Evolutionary conservation across 2,329 filamentous ascomycete species (phyloP), one percentile per base, ranked within the genome.

Genomic region (Delphinella strobiligena): DNA sequence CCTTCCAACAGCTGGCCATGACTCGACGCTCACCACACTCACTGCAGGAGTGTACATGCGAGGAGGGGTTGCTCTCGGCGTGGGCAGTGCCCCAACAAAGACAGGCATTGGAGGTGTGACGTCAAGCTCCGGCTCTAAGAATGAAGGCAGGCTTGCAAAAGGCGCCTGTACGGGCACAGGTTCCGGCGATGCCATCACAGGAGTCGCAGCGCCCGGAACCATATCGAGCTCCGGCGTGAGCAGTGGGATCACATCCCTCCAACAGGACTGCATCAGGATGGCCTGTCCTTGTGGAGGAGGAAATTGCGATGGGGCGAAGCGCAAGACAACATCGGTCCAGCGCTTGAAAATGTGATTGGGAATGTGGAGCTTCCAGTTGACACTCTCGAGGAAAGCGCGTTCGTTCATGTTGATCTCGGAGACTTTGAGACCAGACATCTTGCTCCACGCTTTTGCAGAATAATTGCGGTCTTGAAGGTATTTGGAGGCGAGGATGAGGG

Each of bases 401-500:
- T 98, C 91, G 60, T 96, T 96, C 55, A 87, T 82, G 63, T 96
- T 96, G 62, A 98, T 96, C 64, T 98, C 91, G 41, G 75, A 69
- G 3, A 87, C 88, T 58, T 84, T 86, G 42, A 98, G 70, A n/a
- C 91, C 91, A 14, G 91, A 96, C 51, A 98, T 98, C 69, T 94
- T 96, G 62, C 89, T 96, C 91, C 91, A 98, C 31, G 91, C 91
- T 41, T 89, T 80, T 36, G 91, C 87, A 11, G 91, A 96, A 63
- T 93, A 98, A 64, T 96, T 98, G 51, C 89, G 81, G 59, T 98
- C 91, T 62, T 98, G 91, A 34, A 98, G 69, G 59, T 96, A 98
- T 67, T 98, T 98, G 27, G 91, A 96, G 2, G 91, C 91, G 41
- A 98, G 71, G 49, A 98, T 96, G 45, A 98, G 71, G 35, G 89